Conservation (phyloP, 257 asterid species). For the Penstemon newberryi region DNA sequence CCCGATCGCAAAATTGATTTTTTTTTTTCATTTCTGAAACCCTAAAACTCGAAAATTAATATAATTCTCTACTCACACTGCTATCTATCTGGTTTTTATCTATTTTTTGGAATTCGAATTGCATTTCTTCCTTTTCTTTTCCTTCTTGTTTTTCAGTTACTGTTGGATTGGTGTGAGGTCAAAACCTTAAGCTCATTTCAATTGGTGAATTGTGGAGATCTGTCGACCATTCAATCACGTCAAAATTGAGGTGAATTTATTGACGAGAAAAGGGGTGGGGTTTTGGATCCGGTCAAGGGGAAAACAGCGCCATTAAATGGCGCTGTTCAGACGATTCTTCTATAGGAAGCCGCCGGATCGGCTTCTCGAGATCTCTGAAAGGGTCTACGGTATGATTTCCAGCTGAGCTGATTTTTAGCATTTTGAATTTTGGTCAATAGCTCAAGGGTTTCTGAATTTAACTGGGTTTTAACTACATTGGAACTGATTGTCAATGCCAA, state of each 20-base stretch:
- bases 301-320: conserved; percentile 98
- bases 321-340: conserved; percentile 99
- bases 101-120: not conserved
- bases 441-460: not conserved
- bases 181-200: conserved; percentile 31
- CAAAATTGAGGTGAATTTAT: conserved; percentile 29
- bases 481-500: too few species aligned
- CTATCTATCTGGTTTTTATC: conserved; percentile 7
- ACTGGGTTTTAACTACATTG: not conserved
- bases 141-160: conserved; percentile 23
- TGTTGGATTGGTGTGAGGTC: conserved; percentile 38
- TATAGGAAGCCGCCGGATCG: conserved; percentile 99
- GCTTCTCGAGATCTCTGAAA: conserved; percentile 97
- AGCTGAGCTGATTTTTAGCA: conserved; percentile 23
- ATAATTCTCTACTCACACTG: conserved; percentile 24
- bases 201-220: conserved; percentile 41
- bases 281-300: conserved; percentile 60
- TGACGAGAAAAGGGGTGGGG: conserved; percentile 29
- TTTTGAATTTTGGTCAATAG: conserved; percentile 16
- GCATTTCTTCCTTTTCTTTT: not conserved
- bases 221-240: conserved; percentile 31
- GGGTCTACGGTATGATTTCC: conserved; percentile 81
- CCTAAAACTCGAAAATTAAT: conserved; percentile 24
- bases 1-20: too few species aligned
- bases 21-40: not conserved